phyloP scores from a whole-genome alignment of 1,284 basidiomycete species.

The Apiotrichum porosum region DNA sequence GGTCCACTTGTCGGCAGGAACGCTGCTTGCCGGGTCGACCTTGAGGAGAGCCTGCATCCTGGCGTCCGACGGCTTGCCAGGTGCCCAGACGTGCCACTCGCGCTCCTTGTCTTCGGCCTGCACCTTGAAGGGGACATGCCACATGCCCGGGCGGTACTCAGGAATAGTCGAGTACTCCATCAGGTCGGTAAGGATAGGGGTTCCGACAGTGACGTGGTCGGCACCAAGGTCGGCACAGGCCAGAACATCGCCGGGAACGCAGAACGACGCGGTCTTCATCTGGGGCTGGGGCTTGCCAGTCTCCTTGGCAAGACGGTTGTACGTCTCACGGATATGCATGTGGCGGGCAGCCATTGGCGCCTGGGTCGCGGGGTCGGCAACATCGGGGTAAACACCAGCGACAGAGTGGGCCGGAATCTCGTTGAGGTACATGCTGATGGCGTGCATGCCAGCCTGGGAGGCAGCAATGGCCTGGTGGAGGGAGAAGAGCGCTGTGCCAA shows the following conservation, averaged over 20 bases:
- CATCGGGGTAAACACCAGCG: constrained; percentile 19
- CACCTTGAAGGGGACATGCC: constrained; percentile 8
- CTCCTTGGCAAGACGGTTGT: constrained; percentile 22
- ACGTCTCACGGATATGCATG: constrained; percentile 32
- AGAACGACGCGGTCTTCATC: constrained; percentile 35
- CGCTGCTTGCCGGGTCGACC: constrained; percentile 10
- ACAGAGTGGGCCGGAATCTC: constrained; percentile 19
- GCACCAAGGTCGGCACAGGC: constrained; percentile 24
- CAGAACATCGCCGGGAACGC: constrained; percentile 12
- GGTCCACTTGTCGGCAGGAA: background rate
- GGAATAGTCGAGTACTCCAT: constrained; percentile 6
- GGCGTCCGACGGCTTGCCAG: constrained; percentile 9
- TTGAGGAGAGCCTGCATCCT: constrained; percentile 7
- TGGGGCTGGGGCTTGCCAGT: constrained; percentile 27
- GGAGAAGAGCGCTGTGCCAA: constrained; percentile 36
- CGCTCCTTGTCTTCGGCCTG: constrained; percentile 4
- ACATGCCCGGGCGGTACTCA: constrained; percentile 11
- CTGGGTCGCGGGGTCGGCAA: constrained; percentile 18
- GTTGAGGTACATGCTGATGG: constrained; percentile 41
- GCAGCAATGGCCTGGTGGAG: constrained; percentile 39
- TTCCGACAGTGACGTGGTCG: constrained; percentile 21
- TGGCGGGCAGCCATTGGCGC: constrained; percentile 27
- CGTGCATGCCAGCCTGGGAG: constrained; percentile 34
- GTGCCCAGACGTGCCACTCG: constrained; percentile 10
- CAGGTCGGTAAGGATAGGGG: constrained; percentile 18